These are phyloP conservation scores for Plantago ovata DNA, from an alignment of 257 asterid genomes.

Conservation along the genomic window DNA sequence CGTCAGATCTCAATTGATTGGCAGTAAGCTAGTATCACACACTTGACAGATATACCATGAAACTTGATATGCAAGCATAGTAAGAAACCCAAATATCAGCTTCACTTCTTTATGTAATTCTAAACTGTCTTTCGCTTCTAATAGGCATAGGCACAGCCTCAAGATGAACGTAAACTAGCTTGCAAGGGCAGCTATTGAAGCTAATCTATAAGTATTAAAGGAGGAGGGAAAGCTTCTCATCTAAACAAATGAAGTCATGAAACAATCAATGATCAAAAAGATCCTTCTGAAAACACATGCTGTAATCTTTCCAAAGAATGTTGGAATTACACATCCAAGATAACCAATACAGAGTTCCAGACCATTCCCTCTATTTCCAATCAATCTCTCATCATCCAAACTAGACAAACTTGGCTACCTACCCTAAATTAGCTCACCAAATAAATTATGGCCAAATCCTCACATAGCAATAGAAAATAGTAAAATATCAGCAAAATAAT, in stretches of 20 bases:
- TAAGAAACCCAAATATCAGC: slow-evolving; percentile 12
- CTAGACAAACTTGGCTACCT: not conserved
- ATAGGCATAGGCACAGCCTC: not conserved
- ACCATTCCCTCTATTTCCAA: slow-evolving; percentile 4
- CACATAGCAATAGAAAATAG: too few relatives aligned
- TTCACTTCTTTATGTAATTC: slow-evolving; percentile 10
- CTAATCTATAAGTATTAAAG: slow-evolving; percentile 8
- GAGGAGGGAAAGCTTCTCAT: not conserved
- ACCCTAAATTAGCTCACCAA: too few relatives aligned
- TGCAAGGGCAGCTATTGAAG: not conserved
- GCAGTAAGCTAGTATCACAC: slow-evolving; percentile 14
- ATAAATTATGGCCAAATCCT: too few relatives aligned
- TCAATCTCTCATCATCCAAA: slow-evolving; percentile 10
- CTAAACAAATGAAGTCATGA: not conserved
- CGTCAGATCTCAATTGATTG: not conserved
- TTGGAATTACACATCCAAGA: slow-evolving; percentile 3
- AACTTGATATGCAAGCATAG: slow-evolving; percentile 12
- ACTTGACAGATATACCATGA: slow-evolving; percentile 11
- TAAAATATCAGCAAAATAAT: not conserved
- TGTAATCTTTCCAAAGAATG: slow-evolving; percentile 9
- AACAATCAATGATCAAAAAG: slow-evolving; percentile 9
- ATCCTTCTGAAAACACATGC: not conserved
- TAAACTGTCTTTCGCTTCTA: slow-evolving; percentile 12
- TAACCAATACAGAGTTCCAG: slow-evolving; percentile 7
- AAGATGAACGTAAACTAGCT: not conserved